Percentiles rank a stretch among this genome's conserved stretches.
phyloP scores from a whole-genome alignment of 2,329 filamentous ascomycete species.

The Fusarium denticulatum region DNA sequence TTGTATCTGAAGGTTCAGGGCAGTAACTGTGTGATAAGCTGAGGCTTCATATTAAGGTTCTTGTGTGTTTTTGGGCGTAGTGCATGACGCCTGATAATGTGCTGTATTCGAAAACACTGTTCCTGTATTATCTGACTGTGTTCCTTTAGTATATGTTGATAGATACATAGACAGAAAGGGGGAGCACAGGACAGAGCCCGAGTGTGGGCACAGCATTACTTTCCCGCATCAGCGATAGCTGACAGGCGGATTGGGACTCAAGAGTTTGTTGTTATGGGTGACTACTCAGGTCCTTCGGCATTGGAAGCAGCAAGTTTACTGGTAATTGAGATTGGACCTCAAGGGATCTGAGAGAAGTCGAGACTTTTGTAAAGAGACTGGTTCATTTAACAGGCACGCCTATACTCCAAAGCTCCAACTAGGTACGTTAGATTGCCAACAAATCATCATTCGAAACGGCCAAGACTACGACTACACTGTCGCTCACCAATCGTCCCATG shows the following conservation, averaged over 20 bases:
- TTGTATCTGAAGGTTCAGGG: neutral
- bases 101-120: neutral
- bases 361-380: slow-evolving; percentile 18
- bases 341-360: slow-evolving; percentile 7
- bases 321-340: slow-evolving; percentile 14
- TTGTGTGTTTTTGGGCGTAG: neutral
- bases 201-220: neutral
- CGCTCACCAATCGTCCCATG: slow-evolving; percentile 71
- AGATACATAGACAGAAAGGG: neutral
- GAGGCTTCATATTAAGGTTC: neutral
- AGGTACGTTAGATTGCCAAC: slow-evolving; percentile 27
- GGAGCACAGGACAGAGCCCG: neutral
- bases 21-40: neutral
- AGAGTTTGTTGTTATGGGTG: neutral
- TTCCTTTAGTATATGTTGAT: neutral
- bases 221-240: neutral
- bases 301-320: neutral
- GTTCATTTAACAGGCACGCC: slow-evolving; percentile 39
- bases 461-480: neutral
- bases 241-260: neutral
- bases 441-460: neutral
- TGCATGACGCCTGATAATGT: neutral
- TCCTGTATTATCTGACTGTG: neutral
- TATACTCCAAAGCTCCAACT: slow-evolving; percentile 45
- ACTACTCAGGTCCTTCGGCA: neutral